phyloP scores from a whole-genome alignment of 2,329 filamentous ascomycete species.

The Talaromyces sp. region DNA sequence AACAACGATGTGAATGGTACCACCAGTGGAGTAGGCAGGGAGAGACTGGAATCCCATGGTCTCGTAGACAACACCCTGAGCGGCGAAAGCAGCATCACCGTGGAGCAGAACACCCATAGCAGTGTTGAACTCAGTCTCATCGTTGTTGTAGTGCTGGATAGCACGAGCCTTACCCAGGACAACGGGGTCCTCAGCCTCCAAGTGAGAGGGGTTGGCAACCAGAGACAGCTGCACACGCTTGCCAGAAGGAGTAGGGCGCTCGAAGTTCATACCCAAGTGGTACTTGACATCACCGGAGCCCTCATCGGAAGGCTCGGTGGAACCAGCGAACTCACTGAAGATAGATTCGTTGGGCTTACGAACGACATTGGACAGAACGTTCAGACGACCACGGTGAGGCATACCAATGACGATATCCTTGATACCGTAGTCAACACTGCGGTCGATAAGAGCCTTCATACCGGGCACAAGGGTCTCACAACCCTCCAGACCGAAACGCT shows the following conservation, averaged over 20 bases:
- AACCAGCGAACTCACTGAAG: slow-evolving; percentile 96
- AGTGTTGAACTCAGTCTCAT: slow-evolving; percentile 82
- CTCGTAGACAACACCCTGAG: slow-evolving; percentile 96
- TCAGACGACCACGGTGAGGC: slow-evolving; percentile 97
- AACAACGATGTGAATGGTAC: slow-evolving; percentile 94
- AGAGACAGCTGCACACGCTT: slow-evolving; percentile 99
- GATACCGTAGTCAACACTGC: slow-evolving; percentile 96
- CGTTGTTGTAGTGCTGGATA: slow-evolving; percentile 98
- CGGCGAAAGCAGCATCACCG: slow-evolving; percentile 95
- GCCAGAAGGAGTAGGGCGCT: slow-evolving; percentile 94
- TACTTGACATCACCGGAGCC: slow-evolving; percentile 99
- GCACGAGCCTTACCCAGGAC: slow-evolving; percentile 96
- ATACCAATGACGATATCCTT: slow-evolving; percentile 99
- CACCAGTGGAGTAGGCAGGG: slow-evolving; percentile 93
- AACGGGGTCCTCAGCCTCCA: slow-evolving; percentile 97
- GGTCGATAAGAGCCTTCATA: slow-evolving; percentile 99
- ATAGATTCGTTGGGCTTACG: slow-evolving; percentile 99
- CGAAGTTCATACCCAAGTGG: slow-evolving; percentile 99
- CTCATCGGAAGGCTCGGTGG: slow-evolving; percentile 84
- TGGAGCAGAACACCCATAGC: slow-evolving; percentile 97
- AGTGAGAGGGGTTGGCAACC: slow-evolving; percentile 96
- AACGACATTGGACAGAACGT: slow-evolving; percentile 97
- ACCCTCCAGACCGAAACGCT: slow-evolving; percentile 97
- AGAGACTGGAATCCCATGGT: slow-evolving; percentile 97
- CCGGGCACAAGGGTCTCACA: slow-evolving; percentile 95